Conservation (phyloP, 768 basidiomycete genomes). For the Podaxis sp. region DNA sequence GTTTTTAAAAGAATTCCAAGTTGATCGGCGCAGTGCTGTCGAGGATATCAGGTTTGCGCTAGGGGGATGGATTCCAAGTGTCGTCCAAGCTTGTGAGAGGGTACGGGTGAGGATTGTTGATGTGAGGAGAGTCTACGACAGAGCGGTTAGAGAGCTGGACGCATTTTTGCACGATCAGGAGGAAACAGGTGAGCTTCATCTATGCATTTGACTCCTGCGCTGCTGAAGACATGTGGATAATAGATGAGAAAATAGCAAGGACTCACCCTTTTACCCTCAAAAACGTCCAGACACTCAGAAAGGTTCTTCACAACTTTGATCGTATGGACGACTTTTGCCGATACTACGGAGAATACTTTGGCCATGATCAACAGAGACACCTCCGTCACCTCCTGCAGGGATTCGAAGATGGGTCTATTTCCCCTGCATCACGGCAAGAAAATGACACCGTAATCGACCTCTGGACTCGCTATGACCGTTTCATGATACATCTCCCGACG, state of each 20-base stretch:
- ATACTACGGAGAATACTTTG: conserved; percentile 7
- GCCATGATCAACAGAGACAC: neutral
- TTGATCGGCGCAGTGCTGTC: neutral
- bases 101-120: neutral
- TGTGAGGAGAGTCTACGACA: neutral
- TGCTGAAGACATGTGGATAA: neutral
- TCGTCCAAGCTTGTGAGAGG: neutral
- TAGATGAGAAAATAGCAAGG: neutral
- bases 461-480: conserved; percentile 7
- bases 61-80: conserved; percentile 4
- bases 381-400: neutral
- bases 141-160: neutral
- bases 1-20: neutral
- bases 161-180: neutral
- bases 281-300: conserved; percentile 1
- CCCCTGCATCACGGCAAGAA: neutral
- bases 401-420: neutral
- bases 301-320: neutral
- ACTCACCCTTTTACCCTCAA: conserved; percentile 1
- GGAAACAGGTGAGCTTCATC: neutral
- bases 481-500: neutral
- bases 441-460: neutral
- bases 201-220: neutral
- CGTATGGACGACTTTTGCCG: conserved; percentile 1
- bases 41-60: conserved; percentile 1